These are phyloP conservation scores for Leucaena leucocephala DNA, from an alignment of 306 rosid genomes.

Conservation along the genomic window DNA sequence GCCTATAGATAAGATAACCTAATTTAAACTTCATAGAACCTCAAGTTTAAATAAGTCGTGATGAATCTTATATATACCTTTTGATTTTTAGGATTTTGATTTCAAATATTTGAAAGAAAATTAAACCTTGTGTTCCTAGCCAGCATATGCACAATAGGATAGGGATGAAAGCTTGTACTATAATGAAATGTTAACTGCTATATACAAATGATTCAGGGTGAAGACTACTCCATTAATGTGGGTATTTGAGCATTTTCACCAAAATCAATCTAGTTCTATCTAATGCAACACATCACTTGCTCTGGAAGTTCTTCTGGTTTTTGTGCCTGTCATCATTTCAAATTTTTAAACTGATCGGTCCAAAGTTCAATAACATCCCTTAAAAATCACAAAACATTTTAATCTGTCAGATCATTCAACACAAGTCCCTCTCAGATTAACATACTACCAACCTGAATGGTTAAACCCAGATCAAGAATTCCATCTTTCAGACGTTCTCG, in stretches of 20 bases:
- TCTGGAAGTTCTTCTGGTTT: conserved; percentile 93
- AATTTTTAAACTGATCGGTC: no score
- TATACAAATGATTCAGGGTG: conserved; percentile 46
- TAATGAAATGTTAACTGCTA: conserved; percentile 7
- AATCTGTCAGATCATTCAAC: no score
- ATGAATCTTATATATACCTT: background rate
- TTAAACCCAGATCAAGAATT: conserved; percentile 73
- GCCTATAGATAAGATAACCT: background rate
- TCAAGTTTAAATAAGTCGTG: background rate
- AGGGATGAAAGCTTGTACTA: conserved; percentile 14
- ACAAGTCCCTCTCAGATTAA: background rate
- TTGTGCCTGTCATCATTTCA: conserved; percentile 66
- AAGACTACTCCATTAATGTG: conserved; percentile 53
- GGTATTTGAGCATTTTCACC: conserved; percentile 73
- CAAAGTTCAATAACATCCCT: no score
- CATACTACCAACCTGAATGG: conserved; percentile 72
- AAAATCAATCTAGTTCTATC: conserved; percentile 86
- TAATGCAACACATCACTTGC: conserved; percentile 83
- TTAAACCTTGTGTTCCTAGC: background rate
- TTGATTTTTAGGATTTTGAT: background rate
- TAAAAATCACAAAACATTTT: no score
- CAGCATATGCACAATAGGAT: conserved; percentile 1
- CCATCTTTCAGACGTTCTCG: conserved; percentile 81
- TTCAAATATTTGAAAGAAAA: background rate
- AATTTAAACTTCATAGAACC: background rate